Conservation (phyloP, 257 asterid genomes). For the Petrea volubilis region DNA sequence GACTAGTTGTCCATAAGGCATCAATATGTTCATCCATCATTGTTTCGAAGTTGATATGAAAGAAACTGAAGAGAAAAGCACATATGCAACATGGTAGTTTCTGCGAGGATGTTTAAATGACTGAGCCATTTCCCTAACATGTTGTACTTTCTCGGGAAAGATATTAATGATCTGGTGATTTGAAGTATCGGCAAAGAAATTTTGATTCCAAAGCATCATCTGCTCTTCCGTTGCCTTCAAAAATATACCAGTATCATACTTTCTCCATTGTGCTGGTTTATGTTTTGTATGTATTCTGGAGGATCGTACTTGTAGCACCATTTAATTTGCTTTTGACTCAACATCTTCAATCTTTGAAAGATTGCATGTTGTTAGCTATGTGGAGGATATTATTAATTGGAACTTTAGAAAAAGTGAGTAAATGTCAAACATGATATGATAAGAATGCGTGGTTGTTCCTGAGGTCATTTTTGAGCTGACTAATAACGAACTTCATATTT, state of each 20-base stretch:
- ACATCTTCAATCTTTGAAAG: background rate
- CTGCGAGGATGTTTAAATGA: background rate
- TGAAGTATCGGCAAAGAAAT: background rate
- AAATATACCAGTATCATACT: background rate
- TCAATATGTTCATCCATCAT: background rate
- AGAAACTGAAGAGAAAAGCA: background rate
- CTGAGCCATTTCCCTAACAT: background rate
- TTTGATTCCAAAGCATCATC: background rate
- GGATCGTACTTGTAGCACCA: background rate
- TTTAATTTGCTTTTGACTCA: background rate
- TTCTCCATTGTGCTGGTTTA: background rate
- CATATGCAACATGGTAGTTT: background rate
- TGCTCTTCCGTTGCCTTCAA: background rate
- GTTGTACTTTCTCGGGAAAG: background rate
- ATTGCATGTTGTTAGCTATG: background rate
- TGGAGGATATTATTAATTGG: background rate
- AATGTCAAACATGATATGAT: background rate
- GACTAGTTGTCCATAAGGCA: background rate
- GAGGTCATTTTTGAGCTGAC: background rate
- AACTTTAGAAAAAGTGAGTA: slow-evolving; percentile 13
- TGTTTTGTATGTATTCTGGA: background rate
- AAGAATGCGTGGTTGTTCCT: background rate
- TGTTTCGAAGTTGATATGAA: background rate
- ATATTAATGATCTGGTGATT: background rate
- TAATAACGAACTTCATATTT: background rate